Base-by-base conservation (phyloP, 2,329 filamentous ascomycete genomes). In the Botryotinia calthae region DNA sequence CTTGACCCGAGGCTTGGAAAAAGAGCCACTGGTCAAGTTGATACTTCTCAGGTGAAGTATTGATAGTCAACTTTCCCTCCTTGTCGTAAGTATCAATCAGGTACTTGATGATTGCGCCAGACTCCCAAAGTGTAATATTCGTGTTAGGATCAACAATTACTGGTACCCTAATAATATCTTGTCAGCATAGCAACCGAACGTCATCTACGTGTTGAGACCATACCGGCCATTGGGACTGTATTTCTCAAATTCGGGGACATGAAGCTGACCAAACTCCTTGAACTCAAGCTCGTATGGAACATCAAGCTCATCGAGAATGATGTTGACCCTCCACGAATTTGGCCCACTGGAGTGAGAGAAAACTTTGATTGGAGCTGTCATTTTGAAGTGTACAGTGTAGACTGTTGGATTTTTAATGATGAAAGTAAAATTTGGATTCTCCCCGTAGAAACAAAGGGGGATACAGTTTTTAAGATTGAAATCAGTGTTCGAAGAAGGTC, bases 91-190 rank as follows among this genome's bases (percentile, higher is more conserved):
- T 44, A 48, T 42, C 8, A 18, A 44, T 22, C n/a, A 25, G 25
- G n/a, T 48, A 25, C 40, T 65, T 48, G 34, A n/a, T 37, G 18
- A 85, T 84, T 1, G 84, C 84, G 22, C 83, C 83, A n/a, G 81
- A 82, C 75, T 86, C 84, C 82, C 84, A 86, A 66, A 84, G 79
- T 0, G 80, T 81, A 56, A 86, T 78, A 67, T 81, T 14, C 10
- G 25, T 22, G 10, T 31, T 65, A 14, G 25, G 25, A 7, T 48
- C 14, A 20, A 5, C n/a, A 20, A 65, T 12, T 1, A 2, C 34
- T 51, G 48, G 44, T 14, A 46, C 10, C 25, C 58, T 51, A 1
- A 22, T n/a, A 1, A 8, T 18, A 46, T 46, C n/a, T n/a, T n/a
- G n/a, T n/a, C n/a, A n/a, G n/a, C n/a, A n/a, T n/a, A n/a, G n/a